Conservation (phyloP, 2,329 filamentous ascomycete species). For the Tympanopsis confertula region DNA sequence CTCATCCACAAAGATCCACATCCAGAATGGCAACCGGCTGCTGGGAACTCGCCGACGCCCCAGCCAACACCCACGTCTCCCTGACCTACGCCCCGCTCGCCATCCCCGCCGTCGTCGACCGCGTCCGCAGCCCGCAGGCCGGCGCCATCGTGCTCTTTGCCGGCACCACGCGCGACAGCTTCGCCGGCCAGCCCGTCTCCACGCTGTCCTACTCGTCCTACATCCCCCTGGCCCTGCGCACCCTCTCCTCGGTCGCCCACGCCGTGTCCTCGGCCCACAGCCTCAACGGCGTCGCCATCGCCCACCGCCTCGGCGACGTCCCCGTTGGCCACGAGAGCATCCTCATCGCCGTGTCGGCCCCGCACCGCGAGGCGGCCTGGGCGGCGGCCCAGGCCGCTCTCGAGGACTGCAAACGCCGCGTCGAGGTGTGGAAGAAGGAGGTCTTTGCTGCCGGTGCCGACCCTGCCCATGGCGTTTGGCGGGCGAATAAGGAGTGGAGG, state of each 20-base stretch:
- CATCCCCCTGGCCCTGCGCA: conserved; percentile 33
- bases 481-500: conserved; percentile 47
- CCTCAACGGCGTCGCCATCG: conserved; percentile 42
- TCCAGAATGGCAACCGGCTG: conserved; percentile 9
- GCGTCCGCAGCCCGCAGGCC: background rate
- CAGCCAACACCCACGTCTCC: background rate
- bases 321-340: conserved; percentile 54
- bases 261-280: conserved; percentile 30
- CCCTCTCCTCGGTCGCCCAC: conserved; percentile 28
- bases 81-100: background rate
- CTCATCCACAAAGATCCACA: background rate
- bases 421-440: conserved; percentile 58
- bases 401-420: conserved; percentile 47
- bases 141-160: conserved; percentile 4
- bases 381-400: conserved; percentile 50
- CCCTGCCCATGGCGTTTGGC: conserved; percentile 52
- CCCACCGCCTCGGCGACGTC: conserved; percentile 49
- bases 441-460: conserved; percentile 43
- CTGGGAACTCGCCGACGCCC: conserved; percentile 4
- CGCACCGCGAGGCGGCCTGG: conserved; percentile 51
- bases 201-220: conserved; percentile 39
- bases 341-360: conserved; percentile 46
- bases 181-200: conserved; percentile 29
- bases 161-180: conserved; percentile 39
- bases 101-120: background rate